Evolutionary conservation across 2,329 filamentous ascomycete genomes (phyloP).

Genomic region (Fusarium sp.): DNA sequence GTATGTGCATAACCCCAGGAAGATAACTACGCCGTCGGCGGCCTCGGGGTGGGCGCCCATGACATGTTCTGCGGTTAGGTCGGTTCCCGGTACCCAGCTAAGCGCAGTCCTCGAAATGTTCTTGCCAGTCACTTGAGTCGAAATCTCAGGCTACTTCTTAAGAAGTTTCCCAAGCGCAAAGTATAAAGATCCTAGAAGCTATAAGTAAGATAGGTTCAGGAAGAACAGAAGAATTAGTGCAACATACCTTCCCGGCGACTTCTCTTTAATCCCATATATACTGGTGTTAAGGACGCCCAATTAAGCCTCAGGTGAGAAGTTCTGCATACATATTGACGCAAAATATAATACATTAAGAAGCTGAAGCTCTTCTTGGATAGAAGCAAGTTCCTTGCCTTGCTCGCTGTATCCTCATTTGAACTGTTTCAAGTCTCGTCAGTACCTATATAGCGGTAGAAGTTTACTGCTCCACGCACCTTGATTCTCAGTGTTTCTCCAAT

Average conservation of each 20-base stretch:
- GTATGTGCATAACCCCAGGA: neutral
- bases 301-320: no score
- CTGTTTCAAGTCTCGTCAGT: no score
- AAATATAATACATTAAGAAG: no score
- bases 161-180: neutral
- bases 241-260: neutral
- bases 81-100: neutral
- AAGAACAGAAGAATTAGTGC: fast-evolving
- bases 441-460: no score
- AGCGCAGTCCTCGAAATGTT: neutral
- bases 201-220: neutral
- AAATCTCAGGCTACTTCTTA: fast-evolving
- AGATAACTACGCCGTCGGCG: neutral
- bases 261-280: neutral
- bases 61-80: neutral
- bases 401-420: no score
- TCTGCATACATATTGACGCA: no score
- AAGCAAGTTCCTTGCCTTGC: no score
- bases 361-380: no score
- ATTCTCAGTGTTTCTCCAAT: no score
- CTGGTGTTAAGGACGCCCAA: no score
- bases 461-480: no score
- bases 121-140: neutral
- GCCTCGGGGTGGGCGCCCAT: neutral
- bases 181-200: neutral